These are phyloP conservation scores for Suillus spraguei DNA, from an alignment of 768 basidiomycete genomes.

Conservation along the genomic window DNA sequence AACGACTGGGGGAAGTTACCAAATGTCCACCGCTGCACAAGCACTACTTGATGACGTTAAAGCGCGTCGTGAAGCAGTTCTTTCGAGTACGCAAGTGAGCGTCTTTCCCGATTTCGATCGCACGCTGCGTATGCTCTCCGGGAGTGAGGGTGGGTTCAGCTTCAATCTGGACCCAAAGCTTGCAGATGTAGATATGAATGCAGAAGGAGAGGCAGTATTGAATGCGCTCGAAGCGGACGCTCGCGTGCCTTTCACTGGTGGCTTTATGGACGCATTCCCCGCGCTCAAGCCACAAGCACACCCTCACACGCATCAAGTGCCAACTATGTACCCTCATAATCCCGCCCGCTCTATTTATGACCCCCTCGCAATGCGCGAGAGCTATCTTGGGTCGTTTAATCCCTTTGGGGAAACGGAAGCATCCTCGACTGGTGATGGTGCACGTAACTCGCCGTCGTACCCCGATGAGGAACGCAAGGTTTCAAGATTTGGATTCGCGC, in stretches of 20 bases:
- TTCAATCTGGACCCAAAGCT: constrained; percentile 86
- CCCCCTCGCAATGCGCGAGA: constrained; percentile 44
- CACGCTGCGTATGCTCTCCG: constrained; percentile 73
- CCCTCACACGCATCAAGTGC: constrained; percentile 26
- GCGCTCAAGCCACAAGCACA: constrained; percentile 45
- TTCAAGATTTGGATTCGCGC: constrained; percentile 82
- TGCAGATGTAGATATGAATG: constrained; percentile 47
- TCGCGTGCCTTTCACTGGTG: constrained; percentile 60
- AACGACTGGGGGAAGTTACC: constrained; percentile 65
- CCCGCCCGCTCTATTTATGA: constrained; percentile 59
- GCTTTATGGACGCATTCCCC: constrained; percentile 73
- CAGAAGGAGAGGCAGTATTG: constrained; percentile 38
- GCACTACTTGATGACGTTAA: constrained; percentile 85
- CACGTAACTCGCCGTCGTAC: constrained; percentile 42
- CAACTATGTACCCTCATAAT: constrained; percentile 49
- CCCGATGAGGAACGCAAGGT: constrained; percentile 67
- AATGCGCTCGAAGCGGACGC: constrained; percentile 51
- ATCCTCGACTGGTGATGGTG: constrained; percentile 33
- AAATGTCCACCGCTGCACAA: constrained; percentile 85
- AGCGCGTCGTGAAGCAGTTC: constrained; percentile 64
- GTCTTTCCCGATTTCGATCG: constrained; percentile 92
- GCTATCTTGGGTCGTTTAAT: constrained; percentile 78
- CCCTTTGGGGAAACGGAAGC: constrained; percentile 73
- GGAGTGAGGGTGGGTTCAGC: constrained; percentile 72
- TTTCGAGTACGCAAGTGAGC: constrained; percentile 45